These are phyloP conservation scores for Entomortierella lignicola DNA, from an alignment of 192 early-diverging fungal genomes.

Conservation along the genomic window DNA sequence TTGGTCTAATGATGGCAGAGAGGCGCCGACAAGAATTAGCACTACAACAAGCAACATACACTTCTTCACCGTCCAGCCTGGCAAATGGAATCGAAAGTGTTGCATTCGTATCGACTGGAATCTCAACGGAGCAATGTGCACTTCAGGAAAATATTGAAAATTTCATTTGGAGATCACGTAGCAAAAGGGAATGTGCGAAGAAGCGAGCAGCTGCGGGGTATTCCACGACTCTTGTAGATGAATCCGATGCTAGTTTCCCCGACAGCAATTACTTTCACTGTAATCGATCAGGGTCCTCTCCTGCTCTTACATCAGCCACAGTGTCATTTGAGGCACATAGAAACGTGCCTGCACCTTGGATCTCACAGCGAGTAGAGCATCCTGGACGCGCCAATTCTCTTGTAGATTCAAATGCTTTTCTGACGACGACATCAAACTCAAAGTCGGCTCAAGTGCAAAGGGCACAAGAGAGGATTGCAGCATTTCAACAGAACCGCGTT, in stretches of 20 bases:
- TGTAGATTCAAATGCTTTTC: background rate
- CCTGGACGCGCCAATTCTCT: background rate
- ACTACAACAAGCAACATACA: too few species aligned
- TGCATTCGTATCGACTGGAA: too few species aligned
- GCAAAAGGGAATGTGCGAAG: background rate
- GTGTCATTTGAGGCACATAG: conserved; percentile 39
- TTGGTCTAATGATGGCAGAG: conserved; percentile 26
- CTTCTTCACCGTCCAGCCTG: too few species aligned
- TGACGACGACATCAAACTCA: background rate
- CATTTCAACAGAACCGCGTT: conserved; percentile 22
- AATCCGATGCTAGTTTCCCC: background rate
- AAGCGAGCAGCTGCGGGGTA: background rate
- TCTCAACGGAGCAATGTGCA: background rate
- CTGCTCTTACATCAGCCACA: conserved; percentile 15
- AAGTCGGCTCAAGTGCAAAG: background rate
- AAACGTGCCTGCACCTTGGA: conserved; percentile 25
- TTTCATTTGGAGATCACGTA: conserved; percentile 27
- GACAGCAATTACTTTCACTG: conserved; percentile 44
- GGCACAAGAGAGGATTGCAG: conserved; percentile 17
- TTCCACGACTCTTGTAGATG: background rate
- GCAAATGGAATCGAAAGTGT: too few species aligned
- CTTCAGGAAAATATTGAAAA: conserved; percentile 21
- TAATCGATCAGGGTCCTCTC: background rate
- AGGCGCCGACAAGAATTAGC: too few species aligned
- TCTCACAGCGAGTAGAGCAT: background rate